phyloP scores from a whole-genome alignment of 192 early-diverging fungal genomes.

The Backusella luteola region DNA sequence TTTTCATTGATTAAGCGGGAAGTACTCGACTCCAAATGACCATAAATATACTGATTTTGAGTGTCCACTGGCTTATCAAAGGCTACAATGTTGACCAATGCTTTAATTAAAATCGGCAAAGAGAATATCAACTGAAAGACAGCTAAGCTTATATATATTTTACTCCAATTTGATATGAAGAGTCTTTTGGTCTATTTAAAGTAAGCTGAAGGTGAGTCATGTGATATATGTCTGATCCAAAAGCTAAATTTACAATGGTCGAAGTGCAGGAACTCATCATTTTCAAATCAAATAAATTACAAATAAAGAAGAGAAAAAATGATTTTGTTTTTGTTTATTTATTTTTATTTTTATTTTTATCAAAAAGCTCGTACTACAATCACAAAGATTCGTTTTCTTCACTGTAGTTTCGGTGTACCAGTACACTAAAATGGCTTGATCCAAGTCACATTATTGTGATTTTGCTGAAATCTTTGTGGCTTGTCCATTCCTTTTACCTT shows the following conservation, averaged over 20 bases:
- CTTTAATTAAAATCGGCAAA: background rate
- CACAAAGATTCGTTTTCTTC: background rate
- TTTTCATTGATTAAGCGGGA: background rate
- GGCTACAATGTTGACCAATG: background rate
- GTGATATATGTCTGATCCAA: background rate
- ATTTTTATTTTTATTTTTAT: background rate
- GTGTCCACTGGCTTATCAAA: background rate
- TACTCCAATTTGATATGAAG: slow-evolving; percentile 11
- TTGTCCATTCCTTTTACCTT: background rate
- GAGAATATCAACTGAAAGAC: background rate
- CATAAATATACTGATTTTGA: background rate
- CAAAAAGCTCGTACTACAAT: background rate
- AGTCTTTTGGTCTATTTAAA: slow-evolving; percentile 6
- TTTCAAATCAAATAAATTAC: background rate
- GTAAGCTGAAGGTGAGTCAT: background rate
- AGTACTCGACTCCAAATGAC: background rate
- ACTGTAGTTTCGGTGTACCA: background rate
- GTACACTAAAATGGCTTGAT: background rate
- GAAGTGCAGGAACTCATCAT: background rate
- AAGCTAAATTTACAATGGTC: background rate
- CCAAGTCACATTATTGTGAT: background rate
- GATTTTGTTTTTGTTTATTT: background rate
- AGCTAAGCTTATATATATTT: background rate
- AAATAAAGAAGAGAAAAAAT: background rate
- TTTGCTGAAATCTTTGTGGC: background rate